Evolutionary conservation across 2,329 filamentous ascomycete species (phyloP), one percentile per base, ranked within the genome.

Genomic region (Diaporthe aspalathi): DNA sequence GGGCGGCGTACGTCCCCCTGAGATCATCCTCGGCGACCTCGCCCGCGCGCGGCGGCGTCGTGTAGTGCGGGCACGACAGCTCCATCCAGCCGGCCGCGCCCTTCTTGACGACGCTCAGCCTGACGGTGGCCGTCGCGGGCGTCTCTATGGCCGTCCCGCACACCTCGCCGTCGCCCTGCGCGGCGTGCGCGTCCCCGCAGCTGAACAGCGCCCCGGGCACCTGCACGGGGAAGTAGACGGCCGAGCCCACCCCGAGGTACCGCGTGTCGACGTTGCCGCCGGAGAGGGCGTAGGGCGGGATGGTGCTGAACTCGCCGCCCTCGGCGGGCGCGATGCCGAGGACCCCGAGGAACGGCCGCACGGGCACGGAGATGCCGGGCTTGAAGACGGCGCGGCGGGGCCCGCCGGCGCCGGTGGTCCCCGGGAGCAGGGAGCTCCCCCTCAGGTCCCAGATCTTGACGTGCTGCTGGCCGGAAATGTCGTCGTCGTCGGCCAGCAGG

Each of bases 91-190:
- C 73, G 2, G 45, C 53, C 79, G 75, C 74, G 82, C 24, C 84
- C 63, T 80, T 79, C 76, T 85, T 86, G 70, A 84, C 80, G 8
- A 88, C 78, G 3, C 82, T 84, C 45, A 89, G 80, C n/a, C 83
- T 81, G 43, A 88, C 74, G 0, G 81, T 83, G 0, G 85, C 86
- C 70, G 79, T 82, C 78, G 87, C 84, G 1, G 85, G 82, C 32
- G 86, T 88, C 79, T 88, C 87, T 74, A 88, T 86, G 8, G 87
- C 87, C n/a, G 85, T 87, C 7, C 87, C 86, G 73, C 86, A 88
- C 27, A 88, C 84, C 74, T 88, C 86, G 4, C 86, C 86, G 72
- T 87, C 85, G 3, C 86, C 86, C 74, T 88, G 86, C 0, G 85
- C 85, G 3, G 85, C 85, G 76, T 88, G 86, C 0, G 85, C 86